Percentiles rank a stretch among this genome's conserved stretches.
Conservation (phyloP, 1,139 yeast species). For the Sugiyamaella sp. region DNA sequence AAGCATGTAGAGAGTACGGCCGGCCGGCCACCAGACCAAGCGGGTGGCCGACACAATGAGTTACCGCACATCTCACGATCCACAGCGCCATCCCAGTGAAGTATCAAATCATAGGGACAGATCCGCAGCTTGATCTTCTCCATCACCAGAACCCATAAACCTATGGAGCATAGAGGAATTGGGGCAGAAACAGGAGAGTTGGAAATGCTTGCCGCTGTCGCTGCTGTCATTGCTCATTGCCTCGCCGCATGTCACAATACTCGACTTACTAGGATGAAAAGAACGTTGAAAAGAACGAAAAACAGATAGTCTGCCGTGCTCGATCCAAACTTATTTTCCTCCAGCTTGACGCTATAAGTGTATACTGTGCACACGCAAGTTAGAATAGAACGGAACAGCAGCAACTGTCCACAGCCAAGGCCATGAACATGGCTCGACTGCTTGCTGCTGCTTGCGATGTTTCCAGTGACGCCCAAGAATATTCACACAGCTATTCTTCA, state of each 20-base stretch:
- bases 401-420: no score
- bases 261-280: conserved; percentile 40
- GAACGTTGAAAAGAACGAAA: conserved; percentile 38
- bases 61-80: conserved; percentile 35
- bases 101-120: conserved; percentile 33
- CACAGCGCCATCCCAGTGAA: conserved; percentile 31
- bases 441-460: background rate
- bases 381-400: background rate
- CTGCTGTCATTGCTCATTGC: background rate
- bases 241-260: no score
- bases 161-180: conserved; percentile 34
- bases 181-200: conserved; percentile 43
- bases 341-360: conserved; percentile 39
- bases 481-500: background rate
- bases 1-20: conserved; percentile 24
- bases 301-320: conserved; percentile 40
- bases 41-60: conserved; percentile 15
- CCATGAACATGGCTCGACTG: no score
- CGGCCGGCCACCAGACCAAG: conserved; percentile 7
- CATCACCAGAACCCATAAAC: conserved; percentile 42
- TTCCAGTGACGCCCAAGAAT: background rate
- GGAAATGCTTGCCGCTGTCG: conserved; percentile 3
- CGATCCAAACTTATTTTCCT: conserved; percentile 37
- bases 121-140: conserved; percentile 40
- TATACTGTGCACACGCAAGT: conserved; percentile 34